Evolutionary conservation across 805 yeast species (phyloP), one percentile per base, ranked within the genome.

Genomic region (Saturnispora gosingensis): DNA sequence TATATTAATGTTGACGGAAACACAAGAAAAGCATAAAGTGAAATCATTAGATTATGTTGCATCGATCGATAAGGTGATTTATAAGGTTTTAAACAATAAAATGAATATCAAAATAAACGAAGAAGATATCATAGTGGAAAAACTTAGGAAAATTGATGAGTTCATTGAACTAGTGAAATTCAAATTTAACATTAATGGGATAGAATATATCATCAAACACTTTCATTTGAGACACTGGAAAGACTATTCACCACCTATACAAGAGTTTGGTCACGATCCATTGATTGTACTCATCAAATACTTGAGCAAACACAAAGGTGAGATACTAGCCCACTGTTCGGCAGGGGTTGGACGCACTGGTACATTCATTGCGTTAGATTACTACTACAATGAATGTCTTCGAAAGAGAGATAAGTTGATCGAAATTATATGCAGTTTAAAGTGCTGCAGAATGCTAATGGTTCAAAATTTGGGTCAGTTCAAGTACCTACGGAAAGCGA

Each of bases 1-100:
- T 1, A 69, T 85, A 10, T 79, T 84, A 15, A 85, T 85, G 91
- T 76, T 85, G 38, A 85, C 95, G 0, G 88, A 93, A 0, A 66
- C 87, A 30, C 57, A 54, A 13, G 81, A 76, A 55, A 56, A 59
- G 10, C 68, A 68, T 2, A 56, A 67, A 34, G 64, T 63, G 22
- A 76, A 76, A 58, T 76, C 80, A 54, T 38, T 43, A 38, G 49
- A 55, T 56, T 53, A 54, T 13, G 46, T 53, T 9, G 43, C 32
- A 2, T 43, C 27, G n/a, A 43, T 48, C 3, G 30, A 32, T 22
- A n/a, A 30, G 2, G 56, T 44, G 20, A 53, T 36, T 36, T 13
- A 25, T 7, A 35, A 24, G 15, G 22, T 24, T 9, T 34, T 22
- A 13, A 35, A 20, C 27, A 24, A 38, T 7, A 20, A 18, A 38